Evolutionary conservation across 2,329 filamentous ascomycete genomes (phyloP).

Genomic region (Elsinoe ampelina): DNA sequence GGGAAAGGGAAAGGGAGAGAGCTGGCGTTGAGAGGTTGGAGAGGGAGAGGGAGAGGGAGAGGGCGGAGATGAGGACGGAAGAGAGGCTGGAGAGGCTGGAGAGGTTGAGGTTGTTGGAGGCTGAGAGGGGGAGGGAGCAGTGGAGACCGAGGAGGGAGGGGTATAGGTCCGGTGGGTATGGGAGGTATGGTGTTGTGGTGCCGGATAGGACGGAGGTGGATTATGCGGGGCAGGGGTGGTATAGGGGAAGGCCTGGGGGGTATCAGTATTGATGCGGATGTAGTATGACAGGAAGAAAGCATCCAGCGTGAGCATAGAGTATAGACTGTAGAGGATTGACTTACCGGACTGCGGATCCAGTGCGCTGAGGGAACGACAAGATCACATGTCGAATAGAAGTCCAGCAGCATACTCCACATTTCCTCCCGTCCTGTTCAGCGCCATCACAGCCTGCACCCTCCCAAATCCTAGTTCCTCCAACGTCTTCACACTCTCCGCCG

Average conservation of each 20-base stretch:
- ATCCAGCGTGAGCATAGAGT: no score
- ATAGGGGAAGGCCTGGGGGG: neutral
- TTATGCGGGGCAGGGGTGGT: neutral
- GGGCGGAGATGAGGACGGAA: neutral
- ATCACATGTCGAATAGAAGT: conserved; percentile 36
- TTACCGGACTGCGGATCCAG: no score
- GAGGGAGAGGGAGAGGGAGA: neutral
- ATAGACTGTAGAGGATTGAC: no score
- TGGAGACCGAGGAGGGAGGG: neutral
- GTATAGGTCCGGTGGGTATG: neutral
- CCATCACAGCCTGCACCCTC: conserved; percentile 37
- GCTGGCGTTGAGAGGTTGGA: neutral
- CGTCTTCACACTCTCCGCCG: conserved; percentile 33
- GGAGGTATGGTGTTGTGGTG: conserved; percentile 1
- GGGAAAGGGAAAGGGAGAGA: neutral
- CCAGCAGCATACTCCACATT: conserved; percentile 42
- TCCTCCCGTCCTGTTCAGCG: conserved; percentile 40
- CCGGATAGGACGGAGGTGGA: neutral
- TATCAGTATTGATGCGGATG: no score
- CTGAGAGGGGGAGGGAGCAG: neutral
- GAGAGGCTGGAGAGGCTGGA: neutral
- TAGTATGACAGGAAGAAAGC: no score
- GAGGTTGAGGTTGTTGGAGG: neutral
- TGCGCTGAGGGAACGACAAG: no score
- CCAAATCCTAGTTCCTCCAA: conserved; percentile 39